Conservation (phyloP, 805 yeast species). For the Ascoidea rubescens region DNA sequence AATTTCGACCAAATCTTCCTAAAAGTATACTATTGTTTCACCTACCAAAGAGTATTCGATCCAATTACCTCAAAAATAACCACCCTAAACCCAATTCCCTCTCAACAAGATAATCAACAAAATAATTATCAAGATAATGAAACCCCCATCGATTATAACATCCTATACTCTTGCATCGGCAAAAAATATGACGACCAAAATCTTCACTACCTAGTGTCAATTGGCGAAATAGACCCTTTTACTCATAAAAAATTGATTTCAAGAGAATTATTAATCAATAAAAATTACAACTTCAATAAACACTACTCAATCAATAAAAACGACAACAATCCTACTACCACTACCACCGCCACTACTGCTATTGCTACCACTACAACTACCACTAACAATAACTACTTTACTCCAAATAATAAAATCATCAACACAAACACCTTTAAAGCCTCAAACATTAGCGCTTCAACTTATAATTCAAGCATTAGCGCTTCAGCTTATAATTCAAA, state of each 20-base stretch:
- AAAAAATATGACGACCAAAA: slow-evolving; percentile 24
- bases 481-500: too few species aligned
- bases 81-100: slow-evolving; percentile 45
- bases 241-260: slow-evolving; percentile 31
- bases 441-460: too few species aligned
- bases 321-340: too few species aligned
- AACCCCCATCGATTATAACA: slow-evolving; percentile 11
- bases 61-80: slow-evolving; percentile 36
- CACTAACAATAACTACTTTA: too few species aligned
- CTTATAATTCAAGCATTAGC: too few species aligned
- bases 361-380: too few species aligned
- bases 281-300: too few species aligned
- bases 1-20: slow-evolving; percentile 45
- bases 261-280: slow-evolving; percentile 23
- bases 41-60: slow-evolving; percentile 74
- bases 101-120: slow-evolving; percentile 15
- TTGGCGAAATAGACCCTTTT: slow-evolving; percentile 57
- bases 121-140: slow-evolving; percentile 26
- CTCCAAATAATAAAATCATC: too few species aligned
- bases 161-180: slow-evolving; percentile 16
- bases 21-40: slow-evolving; percentile 68
- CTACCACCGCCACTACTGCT: too few species aligned
- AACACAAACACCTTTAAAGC: too few species aligned
- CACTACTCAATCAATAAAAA: too few species aligned
- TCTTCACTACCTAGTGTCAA: slow-evolving; percentile 41